Percentiles rank a stretch among this genome's conserved stretches.
Conservation (phyloP, 768 basidiomycete species). For the Leccinum aurantiacum region DNA sequence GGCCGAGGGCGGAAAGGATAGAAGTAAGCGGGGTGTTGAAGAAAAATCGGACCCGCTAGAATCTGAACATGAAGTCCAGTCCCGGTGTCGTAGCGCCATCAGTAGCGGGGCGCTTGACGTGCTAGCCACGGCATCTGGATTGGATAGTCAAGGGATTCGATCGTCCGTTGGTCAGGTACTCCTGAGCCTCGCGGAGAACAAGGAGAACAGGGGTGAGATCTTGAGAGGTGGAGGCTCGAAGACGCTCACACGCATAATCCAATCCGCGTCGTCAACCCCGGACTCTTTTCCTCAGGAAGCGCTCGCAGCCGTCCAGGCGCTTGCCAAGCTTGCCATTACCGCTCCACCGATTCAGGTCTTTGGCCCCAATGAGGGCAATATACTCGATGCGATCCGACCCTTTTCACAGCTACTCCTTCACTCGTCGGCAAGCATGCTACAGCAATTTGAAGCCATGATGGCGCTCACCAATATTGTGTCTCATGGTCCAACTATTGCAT, state of each 20-base stretch:
- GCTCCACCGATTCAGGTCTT: conserved; percentile 88
- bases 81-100: conserved; percentile 57
- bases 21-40: conserved; percentile 29
- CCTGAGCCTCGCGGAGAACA: conserved; percentile 73
- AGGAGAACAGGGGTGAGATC: conserved; percentile 72
- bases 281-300: conserved; percentile 24
- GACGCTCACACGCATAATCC: conserved; percentile 57
- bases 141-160: conserved; percentile 67
- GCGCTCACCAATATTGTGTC: conserved; percentile 94
- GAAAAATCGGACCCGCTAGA: conserved; percentile 47
- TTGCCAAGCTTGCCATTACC: conserved; percentile 93
- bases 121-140: conserved; percentile 54
- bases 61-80: conserved; percentile 62
- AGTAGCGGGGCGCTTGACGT: conserved; percentile 63
- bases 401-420: conserved; percentile 73
- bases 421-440: conserved; percentile 66
- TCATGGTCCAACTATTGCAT: conserved; percentile 60
- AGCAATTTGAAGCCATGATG: conserved; percentile 93
- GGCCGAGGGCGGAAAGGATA: conserved; percentile 50
- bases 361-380: conserved; percentile 74
- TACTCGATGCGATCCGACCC: conserved; percentile 83
- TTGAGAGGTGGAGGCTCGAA: conserved; percentile 79
- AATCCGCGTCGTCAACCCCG: conserved; percentile 39
- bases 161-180: conserved; percentile 58
- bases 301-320: conserved; percentile 75